Conservation (phyloP, 2,329 filamentous ascomycete genomes). For the Monilinia fructigena region DNA sequence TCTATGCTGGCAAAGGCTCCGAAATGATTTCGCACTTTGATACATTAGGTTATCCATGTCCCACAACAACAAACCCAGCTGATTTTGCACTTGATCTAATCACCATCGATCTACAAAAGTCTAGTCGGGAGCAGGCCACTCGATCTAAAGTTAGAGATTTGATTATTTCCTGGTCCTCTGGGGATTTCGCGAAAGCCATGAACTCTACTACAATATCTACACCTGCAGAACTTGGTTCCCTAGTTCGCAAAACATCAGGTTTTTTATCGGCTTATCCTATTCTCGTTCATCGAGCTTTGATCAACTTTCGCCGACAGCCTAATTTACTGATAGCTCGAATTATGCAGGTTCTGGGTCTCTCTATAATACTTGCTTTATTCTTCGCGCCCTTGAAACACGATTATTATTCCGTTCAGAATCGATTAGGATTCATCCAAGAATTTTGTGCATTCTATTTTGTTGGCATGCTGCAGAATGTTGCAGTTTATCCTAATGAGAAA, state of each 20-base stretch:
- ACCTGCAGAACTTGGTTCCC: conserved; percentile 68
- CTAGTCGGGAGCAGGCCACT: conserved; percentile 59
- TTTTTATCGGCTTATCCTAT: conserved; percentile 64
- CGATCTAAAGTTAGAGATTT: conserved; percentile 60
- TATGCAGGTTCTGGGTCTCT: conserved; percentile 65
- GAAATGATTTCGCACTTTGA: conserved; percentile 67
- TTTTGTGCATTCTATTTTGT: conserved; percentile 71
- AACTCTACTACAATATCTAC: conserved; percentile 47
- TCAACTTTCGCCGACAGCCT: conserved; percentile 69
- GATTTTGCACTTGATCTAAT: conserved; percentile 77
- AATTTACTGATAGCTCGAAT: conserved; percentile 62
- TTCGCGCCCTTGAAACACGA: conserved; percentile 69
- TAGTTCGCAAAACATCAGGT: conserved; percentile 61
- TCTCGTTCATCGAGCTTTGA: conserved; percentile 63
- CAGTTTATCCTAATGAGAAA: conserved; percentile 68
- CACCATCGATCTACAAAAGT: conserved; percentile 70
- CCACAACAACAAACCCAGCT: conserved; percentile 69
- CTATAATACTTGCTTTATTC: conserved; percentile 63
- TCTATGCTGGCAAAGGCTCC: conserved; percentile 62
- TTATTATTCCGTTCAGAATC: conserved; percentile 69
- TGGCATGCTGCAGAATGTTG: conserved; percentile 77
- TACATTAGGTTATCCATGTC: conserved; percentile 61
- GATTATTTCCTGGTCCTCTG: conserved; percentile 56
- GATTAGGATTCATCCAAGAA: conserved; percentile 72
- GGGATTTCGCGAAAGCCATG: conserved; percentile 29